Conservation (phyloP, 805 yeast genomes). For the Wickerhamomyces silvicola region DNA sequence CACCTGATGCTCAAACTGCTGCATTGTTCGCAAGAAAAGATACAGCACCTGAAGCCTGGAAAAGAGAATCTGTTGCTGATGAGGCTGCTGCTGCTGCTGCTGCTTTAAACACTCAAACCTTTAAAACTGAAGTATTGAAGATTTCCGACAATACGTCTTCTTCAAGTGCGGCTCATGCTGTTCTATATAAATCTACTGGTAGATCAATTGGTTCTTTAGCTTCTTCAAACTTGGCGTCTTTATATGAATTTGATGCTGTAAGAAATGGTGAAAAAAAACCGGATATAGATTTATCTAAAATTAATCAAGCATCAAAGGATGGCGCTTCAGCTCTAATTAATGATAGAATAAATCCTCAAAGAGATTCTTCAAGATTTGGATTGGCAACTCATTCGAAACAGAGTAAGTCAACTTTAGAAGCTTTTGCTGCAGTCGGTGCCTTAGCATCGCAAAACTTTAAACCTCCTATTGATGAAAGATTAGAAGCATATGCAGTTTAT, state of each 20-base stretch:
- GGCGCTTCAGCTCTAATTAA: constrained; percentile 26
- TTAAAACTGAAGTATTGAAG: background rate
- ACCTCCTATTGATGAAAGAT: constrained; percentile 17
- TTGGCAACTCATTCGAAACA: constrained; percentile 36
- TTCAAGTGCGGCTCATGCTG: constrained; percentile 18
- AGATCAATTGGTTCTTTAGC: constrained; percentile 34
- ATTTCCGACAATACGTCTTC: constrained; percentile 24
- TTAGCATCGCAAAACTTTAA: constrained; percentile 3
- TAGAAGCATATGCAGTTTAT: constrained; percentile 33
- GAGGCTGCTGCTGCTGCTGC: constrained; percentile 34
- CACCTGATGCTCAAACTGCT: constrained; percentile 63
- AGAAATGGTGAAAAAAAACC: constrained; percentile 36
- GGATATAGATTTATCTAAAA: constrained; percentile 45
- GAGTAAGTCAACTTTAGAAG: constrained; percentile 34
- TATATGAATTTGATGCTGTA: constrained; percentile 37
- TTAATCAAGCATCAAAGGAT: constrained; percentile 40
- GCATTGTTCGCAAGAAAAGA: constrained; percentile 45
- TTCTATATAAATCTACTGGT: constrained; percentile 28
- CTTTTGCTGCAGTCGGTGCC: constrained; percentile 36
- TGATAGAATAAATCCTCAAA: constrained; percentile 24
- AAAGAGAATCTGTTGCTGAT: constrained; percentile 43
- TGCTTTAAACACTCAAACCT: background rate
- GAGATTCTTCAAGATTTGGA: constrained; percentile 29
- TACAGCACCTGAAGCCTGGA: constrained; percentile 43
- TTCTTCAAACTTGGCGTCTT: constrained; percentile 31